Evolutionary conservation across 1,139 yeast genomes (phyloP).

Genomic region (Debaryomycetaceae sp.): DNA sequence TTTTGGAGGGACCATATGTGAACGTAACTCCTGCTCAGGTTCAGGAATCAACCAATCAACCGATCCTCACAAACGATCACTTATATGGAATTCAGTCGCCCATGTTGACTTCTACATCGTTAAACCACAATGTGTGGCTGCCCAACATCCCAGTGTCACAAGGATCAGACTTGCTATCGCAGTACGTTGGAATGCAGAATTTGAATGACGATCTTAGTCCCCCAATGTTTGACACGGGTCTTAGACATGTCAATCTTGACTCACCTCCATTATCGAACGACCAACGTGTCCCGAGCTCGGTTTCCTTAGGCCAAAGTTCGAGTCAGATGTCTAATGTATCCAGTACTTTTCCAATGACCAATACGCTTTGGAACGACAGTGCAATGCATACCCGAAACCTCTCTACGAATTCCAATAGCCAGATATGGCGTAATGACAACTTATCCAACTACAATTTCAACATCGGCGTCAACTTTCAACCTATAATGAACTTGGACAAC

Average conservation of each 20-base stretch:
- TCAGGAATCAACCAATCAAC: slow-evolving; percentile 2
- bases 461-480: slow-evolving; percentile 13
- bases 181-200: neutral
- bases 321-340: neutral
- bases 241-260: neutral
- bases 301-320: neutral
- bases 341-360: neutral
- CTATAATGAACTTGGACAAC: slow-evolving; percentile 1
- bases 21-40: slow-evolving; percentile 1
- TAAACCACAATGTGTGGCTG: slow-evolving; percentile 6
- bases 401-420: slow-evolving; percentile 23
- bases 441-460: slow-evolving; percentile 13
- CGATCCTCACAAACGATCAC: slow-evolving; percentile 2
- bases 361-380: slow-evolving; percentile 8
- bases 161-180: neutral
- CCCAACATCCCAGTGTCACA: neutral
- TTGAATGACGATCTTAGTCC: slow-evolving; percentile 2
- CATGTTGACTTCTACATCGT: slow-evolving; percentile 10
- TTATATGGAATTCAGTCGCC: slow-evolving; percentile 16
- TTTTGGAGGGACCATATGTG: slow-evolving; percentile 1
- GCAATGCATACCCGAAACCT: slow-evolving; percentile 18
- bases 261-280: neutral
- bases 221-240: neutral
- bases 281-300: neutral
- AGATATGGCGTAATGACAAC: slow-evolving; percentile 29